phyloP scores from a whole-genome alignment of 768 basidiomycete genomes.

The Cystofilobasidium macerans region DNA sequence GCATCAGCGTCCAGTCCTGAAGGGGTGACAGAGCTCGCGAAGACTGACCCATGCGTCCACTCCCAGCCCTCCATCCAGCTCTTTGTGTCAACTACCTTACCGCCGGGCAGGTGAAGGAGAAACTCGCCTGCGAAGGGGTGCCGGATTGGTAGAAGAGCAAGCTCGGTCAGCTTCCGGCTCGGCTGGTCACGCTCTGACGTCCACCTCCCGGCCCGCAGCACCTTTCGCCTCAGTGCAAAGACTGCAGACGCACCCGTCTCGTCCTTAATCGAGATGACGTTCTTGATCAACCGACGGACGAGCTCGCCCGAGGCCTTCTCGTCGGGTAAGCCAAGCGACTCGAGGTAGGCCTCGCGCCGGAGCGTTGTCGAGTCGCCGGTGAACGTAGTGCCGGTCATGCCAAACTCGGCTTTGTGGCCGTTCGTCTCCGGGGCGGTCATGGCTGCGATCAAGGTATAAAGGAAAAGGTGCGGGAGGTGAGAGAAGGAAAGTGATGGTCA shows the following conservation, averaged over 20 bases:
- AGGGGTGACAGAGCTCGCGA: background rate
- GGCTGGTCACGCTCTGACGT: background rate
- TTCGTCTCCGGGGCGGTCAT: too few species aligned
- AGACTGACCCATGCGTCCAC: conserved; percentile 34
- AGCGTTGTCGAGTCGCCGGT: conserved; percentile 4
- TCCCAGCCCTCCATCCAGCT: conserved; percentile 51
- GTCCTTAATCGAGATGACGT: conserved; percentile 47
- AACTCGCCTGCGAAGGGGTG: conserved; percentile 38
- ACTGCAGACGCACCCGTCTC: conserved; percentile 47
- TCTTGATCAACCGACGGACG: conserved; percentile 34
- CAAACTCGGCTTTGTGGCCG: background rate
- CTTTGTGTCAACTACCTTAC: conserved; percentile 50
- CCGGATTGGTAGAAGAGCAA: background rate
- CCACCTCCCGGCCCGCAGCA: background rate
- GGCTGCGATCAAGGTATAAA: too few species aligned
- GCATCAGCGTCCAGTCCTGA: background rate
- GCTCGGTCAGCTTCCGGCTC: background rate
- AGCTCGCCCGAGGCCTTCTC: conserved; percentile 31
- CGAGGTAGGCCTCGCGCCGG: conserved; percentile 5
- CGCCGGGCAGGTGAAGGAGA: conserved; percentile 29
- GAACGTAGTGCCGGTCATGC: conserved; percentile 12
- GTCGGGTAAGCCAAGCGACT: conserved; percentile 22
- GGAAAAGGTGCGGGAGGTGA: too few species aligned
- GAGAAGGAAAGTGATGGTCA: too few species aligned
- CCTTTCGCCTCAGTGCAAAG: conserved; percentile 14